These are phyloP conservation scores for Pueraria montana DNA, from an alignment of 306 rosid species.

Conservation along the genomic window DNA sequence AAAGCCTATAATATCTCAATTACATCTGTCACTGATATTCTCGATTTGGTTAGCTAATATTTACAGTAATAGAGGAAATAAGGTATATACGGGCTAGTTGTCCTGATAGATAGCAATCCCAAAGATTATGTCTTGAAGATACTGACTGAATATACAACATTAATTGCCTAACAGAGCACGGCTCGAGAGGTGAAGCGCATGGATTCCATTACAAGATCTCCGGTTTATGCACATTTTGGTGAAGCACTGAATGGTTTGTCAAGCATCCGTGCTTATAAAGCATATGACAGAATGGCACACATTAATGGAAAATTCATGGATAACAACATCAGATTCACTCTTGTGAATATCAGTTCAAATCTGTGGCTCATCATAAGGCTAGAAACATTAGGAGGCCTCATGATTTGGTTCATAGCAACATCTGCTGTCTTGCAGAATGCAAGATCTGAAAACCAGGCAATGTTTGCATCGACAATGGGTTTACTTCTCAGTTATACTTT, in stretches of 20 bases:
- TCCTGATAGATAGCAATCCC: too few species aligned
- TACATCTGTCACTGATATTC: too few species aligned
- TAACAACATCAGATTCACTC: slow-evolving; percentile 79
- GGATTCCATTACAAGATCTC: slow-evolving; percentile 90
- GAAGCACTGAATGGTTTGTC: slow-evolving; percentile 90
- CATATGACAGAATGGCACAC: slow-evolving; percentile 78
- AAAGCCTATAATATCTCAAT: too few species aligned
- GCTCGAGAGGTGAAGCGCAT: slow-evolving; percentile 89
- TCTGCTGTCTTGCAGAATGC: slow-evolving; percentile 87
- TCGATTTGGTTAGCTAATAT: too few species aligned
- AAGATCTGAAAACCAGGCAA: slow-evolving; percentile 60
- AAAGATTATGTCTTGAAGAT: too few species aligned
- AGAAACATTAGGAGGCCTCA: slow-evolving; percentile 86
- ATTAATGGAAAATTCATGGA: slow-evolving; percentile 87
- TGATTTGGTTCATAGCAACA: slow-evolving; percentile 89
- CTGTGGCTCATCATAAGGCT: slow-evolving; percentile 82
- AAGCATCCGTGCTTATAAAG: slow-evolving; percentile 83
- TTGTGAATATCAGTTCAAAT: slow-evolving; percentile 67
- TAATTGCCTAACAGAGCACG: slow-evolving; percentile 68
- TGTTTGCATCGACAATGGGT: slow-evolving; percentile 88
- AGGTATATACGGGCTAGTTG: too few species aligned
- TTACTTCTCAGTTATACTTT: slow-evolving; percentile 86
- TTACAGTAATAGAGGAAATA: too few species aligned
- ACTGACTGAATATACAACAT: too few species aligned
- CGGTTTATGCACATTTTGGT: slow-evolving; percentile 93